phyloP scores from a whole-genome alignment of 805 yeast species.

The Nakazawaea siamensis region DNA sequence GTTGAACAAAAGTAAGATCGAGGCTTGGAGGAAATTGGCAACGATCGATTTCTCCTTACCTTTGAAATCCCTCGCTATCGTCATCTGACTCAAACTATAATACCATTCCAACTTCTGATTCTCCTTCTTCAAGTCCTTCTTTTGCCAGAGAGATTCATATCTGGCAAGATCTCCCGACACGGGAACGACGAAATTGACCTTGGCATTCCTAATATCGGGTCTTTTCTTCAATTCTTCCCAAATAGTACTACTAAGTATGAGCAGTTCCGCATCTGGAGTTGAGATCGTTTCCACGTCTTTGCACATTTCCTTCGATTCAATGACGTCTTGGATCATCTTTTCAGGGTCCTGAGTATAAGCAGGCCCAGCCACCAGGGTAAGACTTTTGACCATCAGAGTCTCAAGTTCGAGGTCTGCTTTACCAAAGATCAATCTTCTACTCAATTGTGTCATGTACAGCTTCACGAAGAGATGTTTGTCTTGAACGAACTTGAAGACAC shows the following conservation, averaged over 20 bases:
- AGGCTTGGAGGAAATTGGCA: constrained; percentile 30
- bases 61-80: constrained; percentile 20
- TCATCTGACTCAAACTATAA: constrained; percentile 28
- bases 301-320: background rate
- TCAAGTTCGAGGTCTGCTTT: constrained; percentile 14
- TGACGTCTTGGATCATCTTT: constrained; percentile 5
- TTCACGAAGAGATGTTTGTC: constrained; percentile 26
- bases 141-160: constrained; percentile 17
- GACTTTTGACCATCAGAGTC: constrained; percentile 17
- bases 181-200: constrained; percentile 19
- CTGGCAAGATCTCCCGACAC: constrained; percentile 16
- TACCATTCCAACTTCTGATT: constrained; percentile 18
- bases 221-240: constrained; percentile 25
- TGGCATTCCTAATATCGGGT: constrained; percentile 1
- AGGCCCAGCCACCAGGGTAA: constrained; percentile 11
- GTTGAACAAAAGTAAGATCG: constrained; percentile 25
- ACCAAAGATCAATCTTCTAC: constrained; percentile 26
- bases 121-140: constrained; percentile 14
- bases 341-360: background rate
- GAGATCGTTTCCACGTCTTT: background rate
- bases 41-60: constrained; percentile 21
- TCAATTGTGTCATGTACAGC: constrained; percentile 26
- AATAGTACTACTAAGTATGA: constrained; percentile 21
- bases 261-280: constrained; percentile 1
- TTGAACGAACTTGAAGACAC: constrained; percentile 24